These are phyloP conservation scores for Wickerhamiella kurtzmanii DNA, from an alignment of 805 yeast species.

Conservation along the genomic window DNA sequence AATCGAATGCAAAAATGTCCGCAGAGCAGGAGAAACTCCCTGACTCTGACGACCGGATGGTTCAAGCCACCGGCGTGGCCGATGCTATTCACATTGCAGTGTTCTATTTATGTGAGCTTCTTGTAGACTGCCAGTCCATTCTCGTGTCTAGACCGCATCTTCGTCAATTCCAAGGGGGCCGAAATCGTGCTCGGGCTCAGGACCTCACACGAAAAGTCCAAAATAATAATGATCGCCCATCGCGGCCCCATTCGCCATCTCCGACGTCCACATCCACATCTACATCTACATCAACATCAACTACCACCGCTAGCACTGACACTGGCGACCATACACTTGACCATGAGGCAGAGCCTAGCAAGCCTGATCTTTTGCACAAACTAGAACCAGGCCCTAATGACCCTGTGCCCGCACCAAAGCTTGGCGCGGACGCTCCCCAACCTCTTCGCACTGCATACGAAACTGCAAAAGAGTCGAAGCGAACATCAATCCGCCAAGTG, in stretches of 20 bases:
- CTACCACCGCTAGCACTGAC: no score
- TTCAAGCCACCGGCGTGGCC: conserved; percentile 63
- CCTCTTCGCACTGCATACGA: conserved; percentile 17
- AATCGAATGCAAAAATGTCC: conserved; percentile 60
- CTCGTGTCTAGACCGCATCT: neutral
- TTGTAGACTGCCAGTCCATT: neutral
- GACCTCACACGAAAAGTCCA: no score
- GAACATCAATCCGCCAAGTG: conserved; percentile 14
- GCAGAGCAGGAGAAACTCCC: conserved; percentile 66
- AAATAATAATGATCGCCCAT: neutral
- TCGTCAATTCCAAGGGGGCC: neutral
- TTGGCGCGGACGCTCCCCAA: conserved; percentile 5
- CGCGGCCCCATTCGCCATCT: no score
- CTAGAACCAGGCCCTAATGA: neutral
- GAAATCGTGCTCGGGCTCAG: no score
- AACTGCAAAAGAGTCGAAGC: conserved; percentile 15
- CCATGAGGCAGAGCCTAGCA: no score
- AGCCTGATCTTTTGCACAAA: no score
- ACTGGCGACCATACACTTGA: no score
- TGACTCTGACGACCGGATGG: conserved; percentile 60
- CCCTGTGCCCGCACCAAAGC: neutral
- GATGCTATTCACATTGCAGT: conserved; percentile 80
- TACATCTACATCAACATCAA: no score
- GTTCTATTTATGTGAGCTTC: conserved; percentile 41
- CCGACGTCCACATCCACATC: no score